Evolutionary conservation across 2,329 filamentous ascomycete genomes (phyloP).

Genomic region (Fusarium praegraminearum): DNA sequence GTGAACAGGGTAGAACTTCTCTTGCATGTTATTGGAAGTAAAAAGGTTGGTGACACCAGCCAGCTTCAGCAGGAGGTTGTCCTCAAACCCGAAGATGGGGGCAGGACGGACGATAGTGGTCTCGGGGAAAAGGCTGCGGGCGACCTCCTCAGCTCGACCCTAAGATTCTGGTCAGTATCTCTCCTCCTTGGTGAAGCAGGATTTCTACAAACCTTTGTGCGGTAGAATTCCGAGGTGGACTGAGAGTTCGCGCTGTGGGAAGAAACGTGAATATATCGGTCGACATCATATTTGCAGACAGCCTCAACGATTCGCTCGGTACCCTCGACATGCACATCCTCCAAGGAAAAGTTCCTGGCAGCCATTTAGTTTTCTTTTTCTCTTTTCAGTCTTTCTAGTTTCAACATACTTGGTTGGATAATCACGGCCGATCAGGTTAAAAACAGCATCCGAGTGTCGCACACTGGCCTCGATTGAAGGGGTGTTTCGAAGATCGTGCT

Average conservation of each 20-base stretch:
- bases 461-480: slow-evolving; percentile 96
- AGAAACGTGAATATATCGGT: slow-evolving; percentile 96
- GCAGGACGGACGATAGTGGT: slow-evolving; percentile 96
- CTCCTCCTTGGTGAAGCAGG: not conserved
- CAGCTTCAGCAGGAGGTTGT: slow-evolving; percentile 87
- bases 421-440: slow-evolving; percentile 93
- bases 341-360: slow-evolving; percentile 88
- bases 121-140: slow-evolving; percentile 91
- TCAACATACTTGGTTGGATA: slow-evolving; percentile 88
- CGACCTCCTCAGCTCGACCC: slow-evolving; percentile 85
- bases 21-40: slow-evolving; percentile 92
- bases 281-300: slow-evolving; percentile 96
- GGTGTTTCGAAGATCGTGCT: slow-evolving; percentile 95
- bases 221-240: slow-evolving; percentile 89
- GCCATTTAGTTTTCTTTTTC: slow-evolving; percentile 39
- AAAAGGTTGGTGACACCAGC: slow-evolving; percentile 84
- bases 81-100: slow-evolving; percentile 94
- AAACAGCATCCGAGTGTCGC: slow-evolving; percentile 95
- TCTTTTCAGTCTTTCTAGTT: not conserved
- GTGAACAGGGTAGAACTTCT: slow-evolving; percentile 92
- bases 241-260: slow-evolving; percentile 88
- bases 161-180: slow-evolving; percentile 51
- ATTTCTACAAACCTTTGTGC: slow-evolving; percentile 77
- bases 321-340: slow-evolving; percentile 93
- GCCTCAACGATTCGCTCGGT: slow-evolving; percentile 93